phyloP scores from a whole-genome alignment of 345 rosid genomes.

The Microthlaspi erraticum region DNA sequence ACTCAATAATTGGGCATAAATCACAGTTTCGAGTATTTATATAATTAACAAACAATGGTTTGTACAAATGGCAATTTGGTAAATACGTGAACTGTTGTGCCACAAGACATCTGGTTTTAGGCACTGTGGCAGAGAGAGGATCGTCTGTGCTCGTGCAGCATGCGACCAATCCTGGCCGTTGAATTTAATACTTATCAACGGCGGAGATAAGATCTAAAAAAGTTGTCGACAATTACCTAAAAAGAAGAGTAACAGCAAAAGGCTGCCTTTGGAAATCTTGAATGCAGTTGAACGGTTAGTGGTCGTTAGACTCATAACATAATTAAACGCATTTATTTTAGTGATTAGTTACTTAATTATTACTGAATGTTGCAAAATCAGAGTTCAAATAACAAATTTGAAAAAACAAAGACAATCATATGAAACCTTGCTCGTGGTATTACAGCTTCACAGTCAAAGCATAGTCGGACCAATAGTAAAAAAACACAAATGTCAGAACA shows the following conservation, averaged over 20 bases:
- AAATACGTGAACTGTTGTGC: neutral
- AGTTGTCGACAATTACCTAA: constrained; percentile 23
- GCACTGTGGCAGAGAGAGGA: neutral
- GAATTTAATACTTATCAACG: constrained; percentile 1
- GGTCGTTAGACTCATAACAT: constrained; percentile 30
- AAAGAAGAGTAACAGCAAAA: constrained; percentile 39
- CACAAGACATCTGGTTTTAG: neutral
- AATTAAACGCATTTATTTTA: constrained; percentile 8
- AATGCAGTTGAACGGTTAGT: constrained; percentile 40
- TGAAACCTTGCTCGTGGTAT: constrained; percentile 1
- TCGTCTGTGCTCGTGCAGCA: constrained; percentile 20
- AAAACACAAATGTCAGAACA: constrained; percentile 25
- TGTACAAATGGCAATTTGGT: constrained; percentile 11
- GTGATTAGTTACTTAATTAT: constrained; percentile 1
- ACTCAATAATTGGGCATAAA: neutral
- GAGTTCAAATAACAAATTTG: constrained; percentile 1
- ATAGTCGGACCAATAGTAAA: constrained; percentile 34
- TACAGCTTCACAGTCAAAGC: constrained; percentile 31
- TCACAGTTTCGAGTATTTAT: neutral
- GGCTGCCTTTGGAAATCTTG: constrained; percentile 39
- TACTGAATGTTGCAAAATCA: neutral
- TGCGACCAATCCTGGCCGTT: constrained; percentile 32
- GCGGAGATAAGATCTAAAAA: constrained; percentile 10
- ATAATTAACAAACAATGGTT: neutral
- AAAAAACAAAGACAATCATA: neutral